A percentile compares a stretch with the other conserved stretches of the same genome.
phyloP scores from a whole-genome alignment of 805 yeast species.

The Jamesozyma rosinii region DNA sequence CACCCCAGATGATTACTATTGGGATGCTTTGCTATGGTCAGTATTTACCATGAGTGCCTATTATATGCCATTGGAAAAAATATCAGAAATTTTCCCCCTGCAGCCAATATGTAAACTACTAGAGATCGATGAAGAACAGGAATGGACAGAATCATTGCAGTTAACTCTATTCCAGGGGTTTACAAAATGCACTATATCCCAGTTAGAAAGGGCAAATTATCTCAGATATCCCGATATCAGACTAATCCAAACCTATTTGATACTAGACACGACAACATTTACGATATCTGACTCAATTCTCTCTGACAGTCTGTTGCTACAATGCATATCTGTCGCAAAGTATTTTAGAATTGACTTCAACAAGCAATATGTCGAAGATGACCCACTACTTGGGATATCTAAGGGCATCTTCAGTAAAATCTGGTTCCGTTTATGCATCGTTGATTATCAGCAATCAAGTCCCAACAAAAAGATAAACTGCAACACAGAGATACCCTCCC shows the following conservation, averaged over 20 bases:
- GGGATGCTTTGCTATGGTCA: conserved; percentile 26
- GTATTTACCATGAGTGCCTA: conserved; percentile 22
- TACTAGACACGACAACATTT: conserved; percentile 23
- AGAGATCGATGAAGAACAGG: conserved; percentile 4
- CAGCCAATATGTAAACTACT: conserved; percentile 6
- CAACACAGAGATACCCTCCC: conserved; percentile 22
- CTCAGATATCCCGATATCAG: conserved; percentile 22
- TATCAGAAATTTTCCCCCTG: conserved; percentile 8
- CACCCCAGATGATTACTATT: conserved; percentile 18
- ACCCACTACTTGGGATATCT: conserved; percentile 15
- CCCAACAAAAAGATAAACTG: conserved; percentile 16
- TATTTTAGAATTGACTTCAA: conserved; percentile 17
- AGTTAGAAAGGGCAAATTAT: conserved; percentile 15
- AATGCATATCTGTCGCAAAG: conserved; percentile 21
- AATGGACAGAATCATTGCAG: conserved; percentile 14
- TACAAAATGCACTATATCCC: conserved; percentile 10
- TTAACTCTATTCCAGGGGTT: conserved; percentile 12
- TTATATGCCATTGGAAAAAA: conserved; percentile 18
- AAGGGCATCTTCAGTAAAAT: conserved; percentile 21
- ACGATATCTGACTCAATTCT: conserved; percentile 7
- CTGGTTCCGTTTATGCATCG: conserved; percentile 23
- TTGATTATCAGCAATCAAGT: conserved; percentile 23
- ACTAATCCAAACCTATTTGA: conserved; percentile 19
- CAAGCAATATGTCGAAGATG: conserved; percentile 17
- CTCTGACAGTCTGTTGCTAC: conserved; percentile 16